Evolutionary conservation across 73 alveolate species (phyloP).

Genomic region (Paramecium caudatum): DNA sequence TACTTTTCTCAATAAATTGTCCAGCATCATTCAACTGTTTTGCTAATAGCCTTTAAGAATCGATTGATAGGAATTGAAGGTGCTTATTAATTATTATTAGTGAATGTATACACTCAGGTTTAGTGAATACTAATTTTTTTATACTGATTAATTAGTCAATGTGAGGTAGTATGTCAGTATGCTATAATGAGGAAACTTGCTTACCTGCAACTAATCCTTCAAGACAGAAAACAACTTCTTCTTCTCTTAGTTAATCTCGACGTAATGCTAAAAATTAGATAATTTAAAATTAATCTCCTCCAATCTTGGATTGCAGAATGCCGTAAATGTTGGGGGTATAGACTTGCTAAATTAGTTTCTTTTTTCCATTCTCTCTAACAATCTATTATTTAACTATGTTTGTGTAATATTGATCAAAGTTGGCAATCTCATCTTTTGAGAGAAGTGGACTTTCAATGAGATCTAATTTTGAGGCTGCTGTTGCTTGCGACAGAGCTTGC

Average conservation of each 20-base stretch:
- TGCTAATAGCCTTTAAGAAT: neutral
- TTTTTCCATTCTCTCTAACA: constrained; percentile 16
- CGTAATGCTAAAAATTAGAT: neutral
- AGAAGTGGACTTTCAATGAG: neutral
- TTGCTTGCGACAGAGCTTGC: neutral
- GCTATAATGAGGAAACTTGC: neutral
- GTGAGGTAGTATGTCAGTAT: neutral
- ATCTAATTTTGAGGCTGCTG: neutral
- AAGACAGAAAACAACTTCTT: neutral
- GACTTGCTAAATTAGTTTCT: neutral
- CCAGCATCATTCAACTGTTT: neutral
- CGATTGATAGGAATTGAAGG: neutral
- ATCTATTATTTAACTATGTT: neutral
- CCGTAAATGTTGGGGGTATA: neutral
- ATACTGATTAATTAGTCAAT: neutral
- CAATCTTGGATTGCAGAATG: neutral
- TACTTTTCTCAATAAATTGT: neutral
- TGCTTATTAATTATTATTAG: neutral
- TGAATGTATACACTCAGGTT: neutral
- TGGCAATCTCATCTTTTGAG: neutral
- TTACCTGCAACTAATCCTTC: neutral
- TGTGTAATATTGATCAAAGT: neutral
- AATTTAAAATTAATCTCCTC: constrained; percentile 1
- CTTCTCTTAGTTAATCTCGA: constrained; percentile 20
- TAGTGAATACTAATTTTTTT: neutral